phyloP scores from a whole-genome alignment of 2,329 filamentous ascomycete species.

The Penicillium capsulatum region DNA sequence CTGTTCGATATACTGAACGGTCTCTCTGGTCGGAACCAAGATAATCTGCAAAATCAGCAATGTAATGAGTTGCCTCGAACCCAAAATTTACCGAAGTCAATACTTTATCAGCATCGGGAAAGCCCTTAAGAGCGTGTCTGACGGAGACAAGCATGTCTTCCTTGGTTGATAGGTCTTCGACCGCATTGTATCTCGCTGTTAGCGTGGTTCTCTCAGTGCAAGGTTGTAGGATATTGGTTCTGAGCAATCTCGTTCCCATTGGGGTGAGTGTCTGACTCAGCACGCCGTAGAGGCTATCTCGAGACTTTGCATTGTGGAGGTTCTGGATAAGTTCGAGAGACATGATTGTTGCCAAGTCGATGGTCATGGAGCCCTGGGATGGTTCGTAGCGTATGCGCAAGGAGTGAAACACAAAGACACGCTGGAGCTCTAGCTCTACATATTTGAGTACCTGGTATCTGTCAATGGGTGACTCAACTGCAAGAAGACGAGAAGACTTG shows the following conservation, averaged over 20 bases:
- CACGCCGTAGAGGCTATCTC: conserved; percentile 76
- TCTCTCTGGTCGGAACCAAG: conserved; percentile 63
- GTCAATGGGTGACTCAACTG: conserved; percentile 19
- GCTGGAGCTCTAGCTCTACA: conserved; percentile 64
- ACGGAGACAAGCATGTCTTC: conserved; percentile 81
- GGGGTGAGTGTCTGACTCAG: conserved; percentile 80
- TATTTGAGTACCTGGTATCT: conserved; percentile 67
- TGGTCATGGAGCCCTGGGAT: conserved; percentile 91
- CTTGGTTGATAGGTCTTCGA: conserved; percentile 75
- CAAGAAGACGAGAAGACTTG: too few relatives aligned
- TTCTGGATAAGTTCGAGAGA: conserved; percentile 91
- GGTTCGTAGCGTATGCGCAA: conserved; percentile 82
- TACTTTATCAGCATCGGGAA: conserved; percentile 74
- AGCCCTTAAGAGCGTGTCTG: conserved; percentile 68
- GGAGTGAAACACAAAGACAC: conserved; percentile 71
- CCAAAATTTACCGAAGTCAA: conserved; percentile 61
- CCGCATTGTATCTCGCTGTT: conserved; percentile 68
- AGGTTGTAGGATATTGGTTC: conserved; percentile 84
- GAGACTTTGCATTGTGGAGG: conserved; percentile 69
- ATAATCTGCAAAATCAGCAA: conserved; percentile 58
- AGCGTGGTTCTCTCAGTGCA: conserved; percentile 69
- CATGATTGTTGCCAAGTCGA: conserved; percentile 80
- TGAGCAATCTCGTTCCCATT: conserved; percentile 80
- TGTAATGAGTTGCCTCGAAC: background rate
- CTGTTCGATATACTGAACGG: conserved; percentile 68